Evolutionary conservation across 148 eudicot genomes (phyloP).

Genomic region (Spergularia marina): DNA sequence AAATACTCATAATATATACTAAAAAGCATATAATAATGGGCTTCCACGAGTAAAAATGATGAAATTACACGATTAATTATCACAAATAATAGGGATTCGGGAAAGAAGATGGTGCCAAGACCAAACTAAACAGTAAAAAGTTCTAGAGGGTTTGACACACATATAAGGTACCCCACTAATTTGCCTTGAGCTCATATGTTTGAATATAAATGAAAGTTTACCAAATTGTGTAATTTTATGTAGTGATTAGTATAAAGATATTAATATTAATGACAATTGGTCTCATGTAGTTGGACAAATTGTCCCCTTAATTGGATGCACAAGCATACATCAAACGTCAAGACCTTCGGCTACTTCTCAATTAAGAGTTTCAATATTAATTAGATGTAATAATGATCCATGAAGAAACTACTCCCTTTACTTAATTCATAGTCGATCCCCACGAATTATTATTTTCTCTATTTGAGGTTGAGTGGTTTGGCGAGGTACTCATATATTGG

Average conservation of each 20-base stretch:
- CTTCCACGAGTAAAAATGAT: constrained; percentile 10
- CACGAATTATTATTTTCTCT: no score
- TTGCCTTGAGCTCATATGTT: constrained; percentile 28
- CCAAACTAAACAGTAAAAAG: constrained; percentile 5
- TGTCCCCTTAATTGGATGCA: constrained; percentile 68
- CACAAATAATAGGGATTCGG: not conserved
- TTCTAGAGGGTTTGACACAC: constrained; percentile 21
- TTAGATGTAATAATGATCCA: not conserved
- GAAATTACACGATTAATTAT: constrained; percentile 3
- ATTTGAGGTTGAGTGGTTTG: no score
- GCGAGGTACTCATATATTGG: no score
- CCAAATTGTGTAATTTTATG: constrained; percentile 20
- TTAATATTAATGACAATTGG: not conserved
- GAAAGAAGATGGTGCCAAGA: constrained; percentile 8
- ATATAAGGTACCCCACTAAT: constrained; percentile 12
- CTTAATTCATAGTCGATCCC: no score
- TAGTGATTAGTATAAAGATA: not conserved
- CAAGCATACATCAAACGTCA: constrained; percentile 39
- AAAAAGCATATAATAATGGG: no score
- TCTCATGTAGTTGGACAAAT: constrained; percentile 34
- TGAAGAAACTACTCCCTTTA: constrained; percentile 1
- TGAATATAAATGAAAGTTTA: constrained; percentile 40
- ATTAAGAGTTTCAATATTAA: not conserved
- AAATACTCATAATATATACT: no score
- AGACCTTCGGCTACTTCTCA: constrained; percentile 21